These are phyloP conservation scores for Capsella bursapastoris DNA, from an alignment of 345 rosid species.

Conservation along the genomic window DNA sequence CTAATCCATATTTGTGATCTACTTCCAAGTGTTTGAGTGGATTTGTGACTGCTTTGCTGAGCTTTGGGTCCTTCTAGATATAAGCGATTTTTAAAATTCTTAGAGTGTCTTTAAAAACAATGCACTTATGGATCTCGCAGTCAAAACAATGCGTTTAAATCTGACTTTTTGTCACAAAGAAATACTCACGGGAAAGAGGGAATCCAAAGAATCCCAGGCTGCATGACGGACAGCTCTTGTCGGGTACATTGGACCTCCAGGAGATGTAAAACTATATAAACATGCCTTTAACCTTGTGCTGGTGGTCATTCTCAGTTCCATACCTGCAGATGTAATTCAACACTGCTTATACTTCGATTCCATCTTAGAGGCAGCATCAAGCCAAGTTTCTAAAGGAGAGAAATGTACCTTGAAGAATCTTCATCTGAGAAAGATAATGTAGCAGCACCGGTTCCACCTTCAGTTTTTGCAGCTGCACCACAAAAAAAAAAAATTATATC, in stretches of 20 bases:
- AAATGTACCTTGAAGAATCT: constrained; percentile 74
- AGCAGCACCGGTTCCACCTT: constrained; percentile 98
- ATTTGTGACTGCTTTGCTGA: background rate
- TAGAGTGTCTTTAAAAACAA: background rate
- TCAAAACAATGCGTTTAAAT: background rate
- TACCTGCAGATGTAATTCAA: constrained; percentile 53
- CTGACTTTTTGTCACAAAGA: background rate
- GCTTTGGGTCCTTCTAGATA: background rate
- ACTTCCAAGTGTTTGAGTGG: background rate
- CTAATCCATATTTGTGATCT: constrained; percentile 14
- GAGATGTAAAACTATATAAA: constrained; percentile 93
- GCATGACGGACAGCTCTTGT: constrained; percentile 99
- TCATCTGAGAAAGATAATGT: constrained; percentile 84
- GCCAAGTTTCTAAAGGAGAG: constrained; percentile 14
- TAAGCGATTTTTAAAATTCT: background rate
- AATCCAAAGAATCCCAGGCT: constrained; percentile 95
- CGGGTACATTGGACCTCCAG: constrained; percentile 99
- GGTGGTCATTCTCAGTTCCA: constrained; percentile 95
- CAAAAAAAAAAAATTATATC: constrained; percentile 12
- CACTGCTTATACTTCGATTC: background rate
- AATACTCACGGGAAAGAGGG: constrained; percentile 88
- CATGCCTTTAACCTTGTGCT: constrained; percentile 94
- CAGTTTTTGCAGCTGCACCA: constrained; percentile 81
- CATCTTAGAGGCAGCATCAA: constrained; percentile 1
- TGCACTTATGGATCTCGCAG: background rate